Conservation (phyloP, 768 basidiomycete genomes). For the Kwoniella mangroviensis region DNA sequence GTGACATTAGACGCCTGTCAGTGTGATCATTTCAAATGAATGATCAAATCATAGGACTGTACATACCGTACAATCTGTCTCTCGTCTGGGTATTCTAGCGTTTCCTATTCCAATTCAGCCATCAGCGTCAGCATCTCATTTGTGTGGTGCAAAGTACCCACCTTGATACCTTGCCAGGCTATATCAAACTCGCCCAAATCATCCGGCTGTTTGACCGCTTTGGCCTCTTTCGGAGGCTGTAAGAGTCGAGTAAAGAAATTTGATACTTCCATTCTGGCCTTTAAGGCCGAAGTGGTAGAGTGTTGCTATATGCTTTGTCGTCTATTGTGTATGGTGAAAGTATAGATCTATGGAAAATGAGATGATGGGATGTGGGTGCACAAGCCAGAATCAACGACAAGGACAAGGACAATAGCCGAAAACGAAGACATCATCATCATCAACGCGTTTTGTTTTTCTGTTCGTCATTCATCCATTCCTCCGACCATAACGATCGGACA, state of each 20-base stretch:
- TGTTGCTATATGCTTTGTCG: not conserved
- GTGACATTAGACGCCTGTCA: not conserved
- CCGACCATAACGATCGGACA: not conserved
- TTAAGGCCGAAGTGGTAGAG: not conserved
- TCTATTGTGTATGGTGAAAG: not conserved
- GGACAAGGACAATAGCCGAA: constrained; percentile 4
- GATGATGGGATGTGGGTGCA: not conserved
- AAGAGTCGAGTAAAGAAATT: constrained; percentile 50
- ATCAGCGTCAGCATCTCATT: not conserved
- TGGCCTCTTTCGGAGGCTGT: constrained; percentile 35
- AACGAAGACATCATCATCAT: not conserved
- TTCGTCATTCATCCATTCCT: not conserved
- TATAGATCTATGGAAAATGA: not conserved
- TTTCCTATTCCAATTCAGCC: constrained; percentile 63
- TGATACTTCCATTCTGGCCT: constrained; percentile 37
- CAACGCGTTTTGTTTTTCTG: not conserved
- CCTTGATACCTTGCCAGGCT: constrained; percentile 46
- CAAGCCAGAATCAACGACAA: not conserved
- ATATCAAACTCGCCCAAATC: constrained; percentile 45
- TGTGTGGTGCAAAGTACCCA: constrained; percentile 18
- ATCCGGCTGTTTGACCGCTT: constrained; percentile 24
- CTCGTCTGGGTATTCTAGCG: constrained; percentile 85
- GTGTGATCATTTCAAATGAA: not conserved
- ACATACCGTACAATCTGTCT: constrained; percentile 67
- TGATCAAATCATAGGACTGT: not conserved